Conservation (phyloP, 1,284 basidiomycete species). For the Ganoderma sinense region DNA sequence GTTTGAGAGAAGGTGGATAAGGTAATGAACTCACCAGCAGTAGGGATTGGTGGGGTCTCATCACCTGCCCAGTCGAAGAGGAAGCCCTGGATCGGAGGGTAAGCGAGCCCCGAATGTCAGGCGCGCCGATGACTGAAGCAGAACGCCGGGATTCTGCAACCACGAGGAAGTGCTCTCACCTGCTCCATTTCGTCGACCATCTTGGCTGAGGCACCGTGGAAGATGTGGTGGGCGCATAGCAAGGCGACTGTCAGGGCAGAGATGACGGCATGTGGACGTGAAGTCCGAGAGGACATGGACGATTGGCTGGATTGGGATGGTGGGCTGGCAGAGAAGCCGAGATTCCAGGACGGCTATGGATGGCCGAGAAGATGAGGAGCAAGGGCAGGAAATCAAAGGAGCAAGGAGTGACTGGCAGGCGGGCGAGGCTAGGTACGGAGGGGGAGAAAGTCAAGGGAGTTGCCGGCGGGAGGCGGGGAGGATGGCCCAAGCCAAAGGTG, state of each 20-base stretch:
- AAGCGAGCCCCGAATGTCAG: slow-evolving; percentile 7
- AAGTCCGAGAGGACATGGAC: neutral
- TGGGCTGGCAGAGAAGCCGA: neutral
- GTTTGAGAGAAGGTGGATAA: slow-evolving; percentile 10
- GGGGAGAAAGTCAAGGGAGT: neutral
- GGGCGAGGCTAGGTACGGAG: neutral
- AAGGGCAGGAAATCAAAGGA: neutral
- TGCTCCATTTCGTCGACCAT: slow-evolving; percentile 16
- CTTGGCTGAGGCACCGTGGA: slow-evolving; percentile 9
- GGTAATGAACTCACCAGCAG: slow-evolving; percentile 47
- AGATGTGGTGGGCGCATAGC: slow-evolving; percentile 11
- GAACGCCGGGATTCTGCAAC: neutral
- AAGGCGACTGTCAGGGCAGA: slow-evolving; percentile 8
- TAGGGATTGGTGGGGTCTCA: slow-evolving; percentile 54
- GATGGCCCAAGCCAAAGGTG: slow-evolving; percentile 1
- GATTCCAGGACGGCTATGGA: neutral
- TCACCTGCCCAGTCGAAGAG: slow-evolving; percentile 56
- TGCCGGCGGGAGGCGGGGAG: neutral
- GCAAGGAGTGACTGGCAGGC: neutral
- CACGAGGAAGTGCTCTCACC: slow-evolving; percentile 12
- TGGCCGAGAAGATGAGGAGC: neutral
- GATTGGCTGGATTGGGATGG: neutral
- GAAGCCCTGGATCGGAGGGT: slow-evolving; percentile 51
- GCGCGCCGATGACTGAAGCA: neutral
- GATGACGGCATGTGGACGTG: neutral